phyloP scores from a whole-genome alignment of 139 green algal genomes.

The Diplosphaera chodatii region DNA sequence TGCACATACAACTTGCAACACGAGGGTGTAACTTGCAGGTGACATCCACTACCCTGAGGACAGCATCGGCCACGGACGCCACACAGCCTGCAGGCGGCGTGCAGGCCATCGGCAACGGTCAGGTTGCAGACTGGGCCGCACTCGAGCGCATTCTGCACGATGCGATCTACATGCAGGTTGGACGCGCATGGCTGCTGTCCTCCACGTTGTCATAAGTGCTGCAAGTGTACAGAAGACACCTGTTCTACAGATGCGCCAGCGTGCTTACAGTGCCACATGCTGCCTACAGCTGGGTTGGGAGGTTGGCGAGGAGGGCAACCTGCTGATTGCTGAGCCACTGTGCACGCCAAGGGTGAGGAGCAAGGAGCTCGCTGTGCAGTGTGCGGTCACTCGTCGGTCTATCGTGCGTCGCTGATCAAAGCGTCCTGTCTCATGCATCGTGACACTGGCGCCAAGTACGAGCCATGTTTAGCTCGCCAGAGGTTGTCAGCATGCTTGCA shows the following conservation, averaged over 20 bases:
- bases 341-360: conserved; percentile 35
- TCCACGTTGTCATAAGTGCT: no score
- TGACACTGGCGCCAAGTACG: no score
- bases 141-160: conserved; percentile 67
- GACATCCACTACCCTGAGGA: no score
- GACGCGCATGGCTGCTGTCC: not conserved
- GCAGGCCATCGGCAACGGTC: not conserved
- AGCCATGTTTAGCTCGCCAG: no score
- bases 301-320: conserved; percentile 51
- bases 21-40: not conserved
- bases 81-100: not conserved
- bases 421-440: no score
- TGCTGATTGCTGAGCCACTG: conserved; percentile 66
- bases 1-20: no score
- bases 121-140: conserved; percentile 36
- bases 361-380: no score
- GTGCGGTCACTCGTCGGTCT: no score
- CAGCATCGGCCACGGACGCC: not conserved
- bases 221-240: no score
- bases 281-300: conserved; percentile 56
- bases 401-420: no score
- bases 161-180: conserved; percentile 53
- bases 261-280: not conserved
- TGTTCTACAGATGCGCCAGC: no score
- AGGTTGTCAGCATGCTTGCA: no score